phyloP scores from a whole-genome alignment of 2,329 filamentous ascomycete genomes.

The Aaosphaeria pasadenensis region DNA sequence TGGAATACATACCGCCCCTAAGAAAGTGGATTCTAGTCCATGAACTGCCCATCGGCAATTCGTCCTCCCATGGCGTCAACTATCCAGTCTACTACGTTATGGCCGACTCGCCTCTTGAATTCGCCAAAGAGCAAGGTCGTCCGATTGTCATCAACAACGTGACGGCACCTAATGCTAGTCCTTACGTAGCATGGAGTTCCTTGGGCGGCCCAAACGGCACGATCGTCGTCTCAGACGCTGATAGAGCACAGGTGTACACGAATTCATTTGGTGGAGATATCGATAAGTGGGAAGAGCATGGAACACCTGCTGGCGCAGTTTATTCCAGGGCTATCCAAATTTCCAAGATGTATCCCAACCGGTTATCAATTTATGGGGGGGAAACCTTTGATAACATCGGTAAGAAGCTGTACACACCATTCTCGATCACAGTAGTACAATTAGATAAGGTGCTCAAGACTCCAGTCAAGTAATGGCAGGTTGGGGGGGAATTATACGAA shows the following conservation, averaged over 20 bases:
- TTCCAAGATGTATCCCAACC: conserved; percentile 11
- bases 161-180: conserved; percentile 15
- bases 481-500: neutral
- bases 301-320: conserved; percentile 14
- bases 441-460: conserved; percentile 6
- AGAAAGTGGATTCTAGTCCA: conserved; percentile 21
- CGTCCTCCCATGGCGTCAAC: conserved; percentile 13
- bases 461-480: conserved; percentile 1
- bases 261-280: conserved; percentile 13
- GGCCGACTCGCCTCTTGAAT: conserved; percentile 15
- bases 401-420: conserved; percentile 7
- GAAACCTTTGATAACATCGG: conserved; percentile 13
- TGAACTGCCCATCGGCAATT: conserved; percentile 16
- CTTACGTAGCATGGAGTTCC: conserved; percentile 17
- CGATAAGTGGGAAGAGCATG: conserved; percentile 16
- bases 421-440: conserved; percentile 13
- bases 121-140: conserved; percentile 8
- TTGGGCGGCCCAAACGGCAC: conserved; percentile 18
- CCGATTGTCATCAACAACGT: conserved; percentile 16
- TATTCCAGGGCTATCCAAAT: conserved; percentile 18
- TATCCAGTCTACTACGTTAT: conserved; percentile 22
- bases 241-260: conserved; percentile 14
- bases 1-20: conserved; percentile 14
- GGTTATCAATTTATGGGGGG: conserved; percentile 14
- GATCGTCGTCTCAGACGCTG: conserved; percentile 16